A percentile compares a stretch with the other conserved stretches of the same genome.
Conservation (phyloP, 331 rosid species). For the Cydonia oblonga region DNA sequence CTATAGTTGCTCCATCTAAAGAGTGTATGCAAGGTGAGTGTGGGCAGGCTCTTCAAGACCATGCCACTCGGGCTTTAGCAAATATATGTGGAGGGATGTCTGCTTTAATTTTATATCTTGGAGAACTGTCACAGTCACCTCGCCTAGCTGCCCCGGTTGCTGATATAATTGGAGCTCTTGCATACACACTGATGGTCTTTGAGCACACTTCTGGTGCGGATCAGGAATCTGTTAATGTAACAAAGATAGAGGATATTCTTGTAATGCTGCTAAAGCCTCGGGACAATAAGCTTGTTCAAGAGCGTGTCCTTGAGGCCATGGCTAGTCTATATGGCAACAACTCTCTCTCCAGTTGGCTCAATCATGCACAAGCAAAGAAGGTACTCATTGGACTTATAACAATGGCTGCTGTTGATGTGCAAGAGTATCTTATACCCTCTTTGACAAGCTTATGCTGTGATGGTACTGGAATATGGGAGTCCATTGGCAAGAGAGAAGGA, state of each 20-base stretch:
- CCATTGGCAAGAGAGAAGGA: constrained; percentile 82
- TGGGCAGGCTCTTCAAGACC: constrained; percentile 74
- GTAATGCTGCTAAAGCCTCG: constrained; percentile 67
- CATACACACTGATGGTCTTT: constrained; percentile 79
- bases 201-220: constrained; percentile 41
- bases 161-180: constrained; percentile 93
- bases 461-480: constrained; percentile 75
- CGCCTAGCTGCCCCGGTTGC: constrained; percentile 63
- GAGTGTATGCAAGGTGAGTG: constrained; percentile 82
- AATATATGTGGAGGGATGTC: constrained; percentile 87
- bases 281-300: constrained; percentile 70
- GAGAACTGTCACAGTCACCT: constrained; percentile 81
- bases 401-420: constrained; percentile 78
- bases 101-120: constrained; percentile 69
- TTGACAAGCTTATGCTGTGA: constrained; percentile 78
- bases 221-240: constrained; percentile 52
- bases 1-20: constrained; percentile 93
- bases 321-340: constrained; percentile 87
- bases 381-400: constrained; percentile 79
- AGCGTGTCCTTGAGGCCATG: constrained; percentile 94
- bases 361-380: constrained; percentile 75
- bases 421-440: constrained; percentile 55
- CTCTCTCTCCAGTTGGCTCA: constrained; percentile 58
- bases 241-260: constrained; percentile 67
- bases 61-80: constrained; percentile 73